Evolutionary conservation across 768 basidiomycete genomes (phyloP), one percentile per base, ranked within the genome.

Genomic region (Psilocybe cyanescens): DNA sequence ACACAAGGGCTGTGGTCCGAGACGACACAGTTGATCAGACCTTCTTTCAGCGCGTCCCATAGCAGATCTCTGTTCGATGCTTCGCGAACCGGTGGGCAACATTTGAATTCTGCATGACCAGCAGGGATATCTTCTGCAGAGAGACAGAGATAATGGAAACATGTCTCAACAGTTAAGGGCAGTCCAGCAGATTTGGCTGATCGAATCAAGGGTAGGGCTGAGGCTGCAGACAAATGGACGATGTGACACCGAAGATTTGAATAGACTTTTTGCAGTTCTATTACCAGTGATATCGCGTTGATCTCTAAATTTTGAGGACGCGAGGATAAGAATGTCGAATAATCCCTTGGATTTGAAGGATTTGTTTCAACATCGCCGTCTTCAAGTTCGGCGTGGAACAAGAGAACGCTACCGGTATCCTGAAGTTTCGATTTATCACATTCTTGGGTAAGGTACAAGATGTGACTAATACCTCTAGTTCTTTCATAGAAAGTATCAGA

Each of bases 1-100:
- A 91, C 81, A 74, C 96, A 98, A 14, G 96, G 96, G 64, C 93
- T 95, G 71, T 99, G 97, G 76, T 99, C 97, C 56, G 95, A 97
- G 6, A 99, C 95, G 56, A 99, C 88, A 70, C 84, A 95, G 75
- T 97, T 94, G 67, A 99, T 95, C 45, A 87, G 79, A 2, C 92
- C 95, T 49, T 90, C 90, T 56, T 83, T 74, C 59, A 99, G 76
- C 1, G 92, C 97, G 16, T 84, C 83, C 94, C 95, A 95, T 3
- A 99, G 79, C 44, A 76, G 71, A 50, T 92, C 86, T 58, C 89
- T 80, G 72, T 99, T 99, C 3, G 72, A 73, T 8, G 79, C 76
- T 44, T 86, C 84, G 48, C 97, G 86, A 63, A 99, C 91, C 4
- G 97, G 97, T 3, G 97, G 97, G 72, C 95, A 97, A 71, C 97